Percentiles rank a stretch among this genome's conserved stretches.
Evolutionary conservation across 1,284 basidiomycete genomes (phyloP).

Genomic region (Psilocybe mexicana): DNA sequence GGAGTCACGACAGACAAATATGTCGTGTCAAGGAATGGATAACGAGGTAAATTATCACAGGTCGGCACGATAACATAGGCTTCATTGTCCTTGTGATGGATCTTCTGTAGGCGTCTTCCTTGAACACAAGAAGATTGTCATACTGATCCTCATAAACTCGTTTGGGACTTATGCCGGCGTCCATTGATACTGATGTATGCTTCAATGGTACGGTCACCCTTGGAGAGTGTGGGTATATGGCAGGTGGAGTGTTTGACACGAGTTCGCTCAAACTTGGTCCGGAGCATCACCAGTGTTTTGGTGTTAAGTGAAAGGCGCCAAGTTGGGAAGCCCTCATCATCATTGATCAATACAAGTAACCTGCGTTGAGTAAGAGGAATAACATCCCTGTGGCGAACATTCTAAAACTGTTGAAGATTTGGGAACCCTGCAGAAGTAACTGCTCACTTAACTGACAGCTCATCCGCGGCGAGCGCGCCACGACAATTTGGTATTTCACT

Average conservation of each 20-base stretch:
- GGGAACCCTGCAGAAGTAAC: too few relatives aligned
- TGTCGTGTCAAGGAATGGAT: background rate
- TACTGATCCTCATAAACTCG: too few relatives aligned
- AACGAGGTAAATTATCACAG: background rate
- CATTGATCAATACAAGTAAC: background rate
- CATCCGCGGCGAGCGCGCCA: constrained; percentile 1
- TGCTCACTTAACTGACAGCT: background rate
- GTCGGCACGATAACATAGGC: background rate
- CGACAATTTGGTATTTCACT: background rate
- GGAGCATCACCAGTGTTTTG: background rate
- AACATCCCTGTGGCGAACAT: too few relatives aligned
- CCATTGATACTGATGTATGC: too few relatives aligned
- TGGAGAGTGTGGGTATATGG: too few relatives aligned
- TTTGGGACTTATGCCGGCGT: too few relatives aligned
- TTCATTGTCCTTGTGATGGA: background rate
- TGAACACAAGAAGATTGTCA: background rate
- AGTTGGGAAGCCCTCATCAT: background rate
- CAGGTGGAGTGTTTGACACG: too few relatives aligned
- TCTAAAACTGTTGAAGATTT: too few relatives aligned
- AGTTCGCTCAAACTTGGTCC: background rate
- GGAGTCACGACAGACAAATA: background rate
- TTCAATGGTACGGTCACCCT: too few relatives aligned
- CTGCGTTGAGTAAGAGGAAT: too few relatives aligned
- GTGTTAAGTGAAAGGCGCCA: background rate
- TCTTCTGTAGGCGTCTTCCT: background rate